Percentiles rank a stretch among this genome's conserved stretches.
These are phyloP conservation scores for Gymnopilus junonius DNA, from an alignment of 768 basidiomycete species.

Conservation along the genomic window DNA sequence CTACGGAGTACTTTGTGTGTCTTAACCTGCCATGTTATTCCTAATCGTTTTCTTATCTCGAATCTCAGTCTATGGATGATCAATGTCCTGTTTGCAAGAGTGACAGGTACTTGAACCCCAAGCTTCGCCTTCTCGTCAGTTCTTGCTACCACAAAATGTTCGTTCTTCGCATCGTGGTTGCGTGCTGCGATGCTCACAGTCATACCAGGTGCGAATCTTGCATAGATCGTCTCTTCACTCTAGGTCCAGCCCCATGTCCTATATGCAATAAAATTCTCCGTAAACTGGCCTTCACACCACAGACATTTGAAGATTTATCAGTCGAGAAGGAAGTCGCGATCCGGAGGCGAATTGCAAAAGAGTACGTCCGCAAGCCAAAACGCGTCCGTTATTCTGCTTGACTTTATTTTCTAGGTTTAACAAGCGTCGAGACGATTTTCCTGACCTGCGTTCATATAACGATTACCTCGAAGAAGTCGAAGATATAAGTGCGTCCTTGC, in stretches of 20 bases:
- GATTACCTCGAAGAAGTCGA: constrained; percentile 97
- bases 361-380: constrained; percentile 53
- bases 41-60: background rate
- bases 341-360: constrained; percentile 84
- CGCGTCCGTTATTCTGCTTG: background rate
- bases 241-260: constrained; percentile 96
- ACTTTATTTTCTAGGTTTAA: constrained; percentile 71
- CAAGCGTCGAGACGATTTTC: constrained; percentile 90
- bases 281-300: constrained; percentile 93
- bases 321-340: constrained; percentile 96
- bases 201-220: constrained; percentile 91
- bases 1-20: constrained; percentile 80
- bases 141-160: constrained; percentile 99
- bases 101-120: constrained; percentile 94
- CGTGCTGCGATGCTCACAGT: background rate
- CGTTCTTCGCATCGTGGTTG: constrained; percentile 19
- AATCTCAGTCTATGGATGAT: constrained; percentile 82
- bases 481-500: constrained; percentile 60
- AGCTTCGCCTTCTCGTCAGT: constrained; percentile 90
- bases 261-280: constrained; percentile 86
- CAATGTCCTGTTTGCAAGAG: constrained; percentile 98
- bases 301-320: constrained; percentile 90
- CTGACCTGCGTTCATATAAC: constrained; percentile 79
- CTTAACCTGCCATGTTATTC: background rate
- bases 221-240: constrained; percentile 94